These are phyloP conservation scores for Lolium rigidum DNA, from an alignment of 176 grass and related monocot species.

Conservation along the genomic window DNA sequence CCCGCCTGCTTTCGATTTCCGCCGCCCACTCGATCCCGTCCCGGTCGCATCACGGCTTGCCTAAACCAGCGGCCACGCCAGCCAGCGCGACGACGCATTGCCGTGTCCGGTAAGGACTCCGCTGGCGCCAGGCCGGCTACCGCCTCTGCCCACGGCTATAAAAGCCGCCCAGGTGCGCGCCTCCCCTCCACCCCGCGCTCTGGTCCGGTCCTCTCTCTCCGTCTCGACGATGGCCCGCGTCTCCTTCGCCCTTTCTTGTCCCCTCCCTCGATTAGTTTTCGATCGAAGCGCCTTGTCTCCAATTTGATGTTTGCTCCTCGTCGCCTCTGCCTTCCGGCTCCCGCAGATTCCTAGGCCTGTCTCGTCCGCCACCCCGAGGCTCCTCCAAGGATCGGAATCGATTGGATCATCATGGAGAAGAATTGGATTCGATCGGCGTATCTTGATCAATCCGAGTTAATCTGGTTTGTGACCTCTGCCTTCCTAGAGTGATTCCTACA, in stretches of 20 bases:
- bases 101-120: conserved; percentile 33
- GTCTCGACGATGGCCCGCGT: not conserved
- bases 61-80: conserved; percentile 3
- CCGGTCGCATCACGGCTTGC: too few species aligned
- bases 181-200: not conserved
- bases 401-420: too few species aligned
- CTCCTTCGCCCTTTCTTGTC: too few species aligned
- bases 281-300: not conserved
- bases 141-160: conserved; percentile 36
- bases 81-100: not conserved
- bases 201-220: fast-evolving
- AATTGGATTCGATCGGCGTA: not conserved
- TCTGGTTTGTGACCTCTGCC: not conserved
- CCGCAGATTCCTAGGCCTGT: conserved; percentile 9
- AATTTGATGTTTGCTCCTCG: conserved; percentile 20
- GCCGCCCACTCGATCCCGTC: too few species aligned
- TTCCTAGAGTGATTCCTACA: not conserved
- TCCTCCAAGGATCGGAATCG: not conserved
- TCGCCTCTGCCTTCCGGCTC: not conserved
- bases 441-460: not conserved
- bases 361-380: not conserved
- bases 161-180: not conserved
- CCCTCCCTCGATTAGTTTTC: not conserved
- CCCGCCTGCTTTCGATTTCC: too few species aligned
- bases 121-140: conserved; percentile 32